phyloP scores from a whole-genome alignment of 2,329 filamentous ascomycete genomes.

The Epichloe scottii region DNA sequence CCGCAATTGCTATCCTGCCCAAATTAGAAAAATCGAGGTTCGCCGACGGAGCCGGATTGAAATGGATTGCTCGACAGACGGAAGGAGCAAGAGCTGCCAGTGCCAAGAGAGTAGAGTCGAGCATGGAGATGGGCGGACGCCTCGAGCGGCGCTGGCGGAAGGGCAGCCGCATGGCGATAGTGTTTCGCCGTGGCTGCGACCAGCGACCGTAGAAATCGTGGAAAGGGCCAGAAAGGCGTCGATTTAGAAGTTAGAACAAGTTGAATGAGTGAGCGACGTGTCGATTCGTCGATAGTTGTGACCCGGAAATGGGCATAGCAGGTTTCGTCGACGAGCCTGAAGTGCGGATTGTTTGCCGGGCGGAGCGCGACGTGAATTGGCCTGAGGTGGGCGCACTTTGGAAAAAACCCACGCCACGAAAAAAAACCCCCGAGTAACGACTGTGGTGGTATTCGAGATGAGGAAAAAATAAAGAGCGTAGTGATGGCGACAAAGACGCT shows the following conservation, averaged over 20 bases:
- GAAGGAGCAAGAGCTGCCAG: conserved; percentile 29
- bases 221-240: not conserved
- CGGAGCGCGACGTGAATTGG: not conserved
- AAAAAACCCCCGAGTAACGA: conserved; percentile 1
- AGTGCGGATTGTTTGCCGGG: not conserved
- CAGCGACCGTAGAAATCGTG: not conserved
- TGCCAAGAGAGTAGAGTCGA: conserved; percentile 22
- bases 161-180: conserved; percentile 35
- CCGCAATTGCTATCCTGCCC: conserved; percentile 73
- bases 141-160: conserved; percentile 29
- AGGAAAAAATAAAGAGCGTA: conserved; percentile 9
- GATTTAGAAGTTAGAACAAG: not conserved
- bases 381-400: not conserved
- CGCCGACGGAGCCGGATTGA: conserved; percentile 50
- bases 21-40: conserved; percentile 69
- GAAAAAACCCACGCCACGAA: not conserved
- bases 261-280: not conserved
- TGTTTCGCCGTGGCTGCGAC: conserved; percentile 8
- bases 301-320: conserved; percentile 5
- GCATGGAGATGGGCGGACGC: conserved; percentile 20
- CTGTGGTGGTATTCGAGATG: not conserved
- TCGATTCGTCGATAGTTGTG: conserved; percentile 1
- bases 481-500: conserved; percentile 6
- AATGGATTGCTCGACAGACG: conserved; percentile 39
- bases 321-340: not conserved